These are phyloP conservation scores for Tulasnella calospora DNA, from an alignment of 768 basidiomycete genomes.

Conservation along the genomic window DNA sequence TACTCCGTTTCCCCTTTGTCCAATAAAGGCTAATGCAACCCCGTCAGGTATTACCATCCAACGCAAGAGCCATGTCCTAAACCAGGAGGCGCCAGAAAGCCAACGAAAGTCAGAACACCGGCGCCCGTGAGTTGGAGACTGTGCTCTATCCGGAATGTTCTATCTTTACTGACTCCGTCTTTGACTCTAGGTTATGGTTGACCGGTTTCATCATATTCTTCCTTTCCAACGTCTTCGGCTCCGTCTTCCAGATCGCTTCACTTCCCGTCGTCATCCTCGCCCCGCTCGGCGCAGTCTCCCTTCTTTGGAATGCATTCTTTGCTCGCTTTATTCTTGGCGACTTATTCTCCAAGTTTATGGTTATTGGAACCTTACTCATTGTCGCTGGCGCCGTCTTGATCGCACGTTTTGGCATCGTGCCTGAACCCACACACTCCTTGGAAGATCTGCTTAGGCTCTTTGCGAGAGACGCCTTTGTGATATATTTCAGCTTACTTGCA, in stretches of 20 bases:
- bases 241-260: slow-evolving; percentile 86
- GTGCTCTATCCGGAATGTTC: neutral
- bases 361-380: slow-evolving; percentile 81
- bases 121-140: slow-evolving; percentile 58
- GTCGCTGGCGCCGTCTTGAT: slow-evolving; percentile 85
- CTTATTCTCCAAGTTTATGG: slow-evolving; percentile 75
- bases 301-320: slow-evolving; percentile 93
- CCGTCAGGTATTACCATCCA: slow-evolving; percentile 75
- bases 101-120: slow-evolving; percentile 65
- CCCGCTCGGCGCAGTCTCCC: slow-evolving; percentile 84
- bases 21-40: neutral
- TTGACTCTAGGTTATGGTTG: slow-evolving; percentile 68
- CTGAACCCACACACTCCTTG: slow-evolving; percentile 78
- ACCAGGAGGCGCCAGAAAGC: slow-evolving; percentile 63
- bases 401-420: slow-evolving; percentile 86
- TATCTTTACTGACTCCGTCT: neutral
- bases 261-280: slow-evolving; percentile 93
- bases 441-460: slow-evolving; percentile 79
- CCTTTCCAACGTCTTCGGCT: slow-evolving; percentile 80
- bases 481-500: slow-evolving; percentile 72
- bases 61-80: slow-evolving; percentile 85
- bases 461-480: slow-evolving; percentile 67
- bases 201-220: slow-evolving; percentile 83
- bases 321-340: slow-evolving; percentile 80
- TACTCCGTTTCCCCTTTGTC: neutral